Conservation (phyloP, 2,329 filamentous ascomycete genomes). For the Aurifilum marmelostoma region DNA sequence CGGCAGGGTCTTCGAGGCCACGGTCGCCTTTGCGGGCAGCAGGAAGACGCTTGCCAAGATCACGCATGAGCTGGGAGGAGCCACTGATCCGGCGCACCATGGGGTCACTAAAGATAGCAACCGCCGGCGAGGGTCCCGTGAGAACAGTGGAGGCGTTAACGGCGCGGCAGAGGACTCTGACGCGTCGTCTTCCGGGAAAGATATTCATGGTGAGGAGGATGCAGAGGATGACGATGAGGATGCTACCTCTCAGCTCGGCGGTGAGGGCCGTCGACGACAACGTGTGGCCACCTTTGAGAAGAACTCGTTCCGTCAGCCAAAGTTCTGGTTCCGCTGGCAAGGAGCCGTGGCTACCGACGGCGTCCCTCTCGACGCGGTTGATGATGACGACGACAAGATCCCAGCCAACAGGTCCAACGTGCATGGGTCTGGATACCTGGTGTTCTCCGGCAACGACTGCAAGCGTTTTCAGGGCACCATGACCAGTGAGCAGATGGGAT, state of each 20-base stretch:
- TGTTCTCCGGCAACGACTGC: conserved; percentile 35
- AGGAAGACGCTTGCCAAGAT: conserved; percentile 29
- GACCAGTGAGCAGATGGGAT: conserved; percentile 31
- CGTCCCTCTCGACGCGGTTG: background rate
- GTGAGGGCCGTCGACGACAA: conserved; percentile 26
- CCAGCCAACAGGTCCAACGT: background rate
- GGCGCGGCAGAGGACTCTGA: background rate
- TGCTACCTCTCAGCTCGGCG: conserved; percentile 15
- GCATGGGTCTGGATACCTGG: conserved; percentile 33
- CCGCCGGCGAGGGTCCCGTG: background rate
- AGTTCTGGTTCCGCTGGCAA: conserved; percentile 35
- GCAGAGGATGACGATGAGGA: conserved; percentile 15
- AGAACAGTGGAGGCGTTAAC: background rate
- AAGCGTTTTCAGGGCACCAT: conserved; percentile 34
- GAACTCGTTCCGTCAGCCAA: conserved; percentile 34
- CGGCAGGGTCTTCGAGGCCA: conserved; percentile 25
- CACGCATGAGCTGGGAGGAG: conserved; percentile 17
- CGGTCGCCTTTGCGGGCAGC: conserved; percentile 32
- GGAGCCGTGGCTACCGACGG: conserved; percentile 11
- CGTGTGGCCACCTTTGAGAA: conserved; percentile 33
- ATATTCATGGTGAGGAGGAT: background rate
- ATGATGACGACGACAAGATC: background rate
- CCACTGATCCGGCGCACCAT: background rate
- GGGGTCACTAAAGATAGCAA: background rate
- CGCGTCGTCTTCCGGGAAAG: background rate